Conservation (phyloP, 1,284 basidiomycete genomes). For the Spongiforma sp. region DNA sequence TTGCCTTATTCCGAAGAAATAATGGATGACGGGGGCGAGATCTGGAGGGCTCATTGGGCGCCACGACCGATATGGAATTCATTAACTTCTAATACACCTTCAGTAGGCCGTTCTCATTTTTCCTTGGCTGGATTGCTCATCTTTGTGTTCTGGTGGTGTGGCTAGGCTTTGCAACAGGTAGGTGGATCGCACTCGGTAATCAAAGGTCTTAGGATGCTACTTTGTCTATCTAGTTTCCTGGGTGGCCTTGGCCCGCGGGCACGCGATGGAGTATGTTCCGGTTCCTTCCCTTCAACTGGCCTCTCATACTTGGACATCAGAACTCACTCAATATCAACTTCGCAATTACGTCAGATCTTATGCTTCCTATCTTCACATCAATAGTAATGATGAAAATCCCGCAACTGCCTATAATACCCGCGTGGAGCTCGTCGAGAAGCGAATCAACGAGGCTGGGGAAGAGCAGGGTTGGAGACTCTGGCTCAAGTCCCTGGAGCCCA, state of each 20-base stretch:
- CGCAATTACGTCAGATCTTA: constrained; percentile 40
- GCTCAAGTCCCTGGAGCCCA: constrained; percentile 38
- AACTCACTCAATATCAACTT: constrained; percentile 26
- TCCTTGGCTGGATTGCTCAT: background rate
- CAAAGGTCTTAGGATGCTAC: background rate
- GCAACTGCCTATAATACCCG: constrained; percentile 53
- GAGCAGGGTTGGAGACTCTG: constrained; percentile 47
- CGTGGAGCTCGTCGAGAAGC: constrained; percentile 51
- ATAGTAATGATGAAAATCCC: constrained; percentile 47
- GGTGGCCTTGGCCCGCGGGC: constrained; percentile 20
- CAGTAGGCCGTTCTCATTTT: constrained; percentile 12
- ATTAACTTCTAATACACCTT: constrained; percentile 12
- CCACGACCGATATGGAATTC: constrained; percentile 24
- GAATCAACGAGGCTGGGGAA: constrained; percentile 33
- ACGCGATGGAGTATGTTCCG: constrained; percentile 22
- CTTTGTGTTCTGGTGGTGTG: background rate
- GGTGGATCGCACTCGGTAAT: background rate
- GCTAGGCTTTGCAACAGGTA: constrained; percentile 18
- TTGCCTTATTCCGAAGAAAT: constrained; percentile 19
- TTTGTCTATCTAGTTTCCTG: constrained; percentile 12
- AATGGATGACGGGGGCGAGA: constrained; percentile 3
- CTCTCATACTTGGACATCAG: constrained; percentile 13
- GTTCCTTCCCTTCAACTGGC: no score
- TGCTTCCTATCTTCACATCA: constrained; percentile 46
- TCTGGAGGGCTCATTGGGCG: constrained; percentile 11